These are phyloP conservation scores for Rhodotorula sp. DNA, from an alignment of 1,284 basidiomycete genomes.

Conservation along the genomic window DNA sequence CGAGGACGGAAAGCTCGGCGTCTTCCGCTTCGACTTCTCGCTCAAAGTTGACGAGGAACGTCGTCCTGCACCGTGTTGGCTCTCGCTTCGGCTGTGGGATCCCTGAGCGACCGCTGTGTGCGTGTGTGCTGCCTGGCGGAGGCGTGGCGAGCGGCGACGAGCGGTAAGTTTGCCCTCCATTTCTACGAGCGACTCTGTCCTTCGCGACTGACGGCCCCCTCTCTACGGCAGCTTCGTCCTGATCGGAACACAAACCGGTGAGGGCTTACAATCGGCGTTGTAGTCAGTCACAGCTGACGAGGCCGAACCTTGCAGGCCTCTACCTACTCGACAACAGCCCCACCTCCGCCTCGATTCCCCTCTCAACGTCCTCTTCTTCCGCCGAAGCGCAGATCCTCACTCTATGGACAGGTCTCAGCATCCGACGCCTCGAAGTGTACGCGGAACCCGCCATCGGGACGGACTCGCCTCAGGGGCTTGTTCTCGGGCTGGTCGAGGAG, in stretches of 20 bases:
- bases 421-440: constrained; percentile 23
- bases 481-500: constrained; percentile 9
- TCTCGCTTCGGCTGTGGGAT: constrained; percentile 23
- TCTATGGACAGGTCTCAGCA: constrained; percentile 26
- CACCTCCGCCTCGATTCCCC: constrained; percentile 2
- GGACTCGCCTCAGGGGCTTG: constrained; percentile 10
- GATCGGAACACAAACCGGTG: constrained; percentile 13
- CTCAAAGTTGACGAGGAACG: constrained; percentile 1
- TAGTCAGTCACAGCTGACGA: background rate
- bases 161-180: background rate
- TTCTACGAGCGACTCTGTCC: no score
- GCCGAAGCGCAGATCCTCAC: constrained; percentile 8
- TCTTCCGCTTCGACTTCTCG: background rate
- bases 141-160: background rate
- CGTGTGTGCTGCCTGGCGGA: constrained; percentile 5
- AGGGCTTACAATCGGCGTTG: no score
- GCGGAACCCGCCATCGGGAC: constrained; percentile 2
- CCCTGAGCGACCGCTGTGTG: constrained; percentile 25
- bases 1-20: background rate
- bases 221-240: constrained; percentile 23
- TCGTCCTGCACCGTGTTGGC: constrained; percentile 17
- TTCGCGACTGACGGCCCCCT: background rate
- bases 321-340: constrained; percentile 24
- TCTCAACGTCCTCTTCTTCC: background rate
- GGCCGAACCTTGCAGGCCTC: constrained; percentile 3